A percentile compares a stretch with the other conserved stretches of the same genome.
phyloP scores from a whole-genome alignment of 2,329 filamentous ascomycete species.

The Trichoderma aggressivum region DNA sequence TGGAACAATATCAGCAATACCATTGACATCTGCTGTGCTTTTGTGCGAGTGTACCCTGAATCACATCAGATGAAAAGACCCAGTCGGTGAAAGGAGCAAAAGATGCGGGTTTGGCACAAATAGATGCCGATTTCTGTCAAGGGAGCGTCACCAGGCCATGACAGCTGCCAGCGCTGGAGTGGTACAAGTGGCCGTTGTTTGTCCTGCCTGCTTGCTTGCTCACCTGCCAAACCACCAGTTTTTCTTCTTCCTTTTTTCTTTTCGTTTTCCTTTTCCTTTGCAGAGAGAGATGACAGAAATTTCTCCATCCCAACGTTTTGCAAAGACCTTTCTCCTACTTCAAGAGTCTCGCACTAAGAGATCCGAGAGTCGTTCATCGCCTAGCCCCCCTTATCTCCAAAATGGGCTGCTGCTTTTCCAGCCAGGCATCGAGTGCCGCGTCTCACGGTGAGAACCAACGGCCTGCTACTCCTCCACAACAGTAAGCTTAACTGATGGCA shows the following conservation, averaged over 20 bases:
- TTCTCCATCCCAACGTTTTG: background rate
- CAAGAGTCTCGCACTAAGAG: background rate
- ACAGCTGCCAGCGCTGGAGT: conserved; percentile 13
- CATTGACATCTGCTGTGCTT: background rate
- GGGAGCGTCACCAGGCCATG: background rate
- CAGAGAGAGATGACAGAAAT: background rate
- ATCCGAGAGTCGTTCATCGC: background rate
- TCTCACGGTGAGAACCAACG: background rate
- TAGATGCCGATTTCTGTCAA: background rate
- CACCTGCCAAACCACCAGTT: background rate
- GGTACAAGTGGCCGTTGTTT: conserved; percentile 12
- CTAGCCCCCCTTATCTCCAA: background rate
- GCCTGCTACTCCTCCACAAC: background rate
- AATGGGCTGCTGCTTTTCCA: conserved; percentile 19
- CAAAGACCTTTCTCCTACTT: background rate
- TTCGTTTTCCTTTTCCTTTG: background rate
- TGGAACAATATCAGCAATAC: background rate
- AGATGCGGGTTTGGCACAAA: background rate
- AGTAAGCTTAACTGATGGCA: background rate
- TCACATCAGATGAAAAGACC: background rate
- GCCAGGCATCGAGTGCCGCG: conserved; percentile 1
- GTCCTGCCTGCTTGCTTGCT: background rate
- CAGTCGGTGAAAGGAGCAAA: background rate
- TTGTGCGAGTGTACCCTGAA: background rate
- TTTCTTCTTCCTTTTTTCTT: background rate